Base-by-base conservation (phyloP, 169 alveolate species). In the Cryptosporidium ubiquitum region DNA sequence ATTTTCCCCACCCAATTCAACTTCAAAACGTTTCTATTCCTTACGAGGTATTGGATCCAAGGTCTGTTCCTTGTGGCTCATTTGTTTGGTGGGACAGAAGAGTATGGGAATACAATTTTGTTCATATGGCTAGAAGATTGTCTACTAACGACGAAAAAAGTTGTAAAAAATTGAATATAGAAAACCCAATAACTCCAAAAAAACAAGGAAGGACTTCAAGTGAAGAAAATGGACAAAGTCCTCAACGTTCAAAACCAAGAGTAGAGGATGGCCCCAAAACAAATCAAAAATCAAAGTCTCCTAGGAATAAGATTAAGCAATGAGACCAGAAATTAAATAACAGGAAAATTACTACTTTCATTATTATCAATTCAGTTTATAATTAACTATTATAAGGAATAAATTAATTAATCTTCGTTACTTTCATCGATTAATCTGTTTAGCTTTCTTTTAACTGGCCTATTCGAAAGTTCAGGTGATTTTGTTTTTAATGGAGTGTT, bases 21-120 rank as follows among this genome's bases (percentile, higher is more conserved):
- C 75, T 79, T 33, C 89, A 79, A 39, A 79, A 79, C 39, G 29
- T 29, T 42, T 79, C 79, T 10, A 40, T 79, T 20, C 89, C 89
- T n/a, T 79, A 60, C 37, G 89, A 79, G 31, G 74, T 79, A 2
- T 51, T 79, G 18, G 89, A 79, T 44, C 74, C 89, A 60, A 58
- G 89, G 20, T 79, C 89, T 10, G 79, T 79, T 26, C 75, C 89
- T n/a, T 40, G 44, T 29, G 89, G 89, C 3, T 35, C 89, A 9
- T 79, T 79, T 29, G 40, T 79, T 42, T 79, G 89, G 89, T 79
- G 89, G 89, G 89, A 79, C 39, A 79, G 89, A 64, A 79, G 75
- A 79, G 75, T 79, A 44, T 79, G 89, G 89, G 89, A 79, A 29
- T 79, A 61, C n/a, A 79, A 79, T 49, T 61, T 79, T 58, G 79